A percentile compares a stretch with the other conserved stretches of the same genome.
phyloP scores from a whole-genome alignment of 208 protist species.

The Trypanosoma platydactyli region DNA sequence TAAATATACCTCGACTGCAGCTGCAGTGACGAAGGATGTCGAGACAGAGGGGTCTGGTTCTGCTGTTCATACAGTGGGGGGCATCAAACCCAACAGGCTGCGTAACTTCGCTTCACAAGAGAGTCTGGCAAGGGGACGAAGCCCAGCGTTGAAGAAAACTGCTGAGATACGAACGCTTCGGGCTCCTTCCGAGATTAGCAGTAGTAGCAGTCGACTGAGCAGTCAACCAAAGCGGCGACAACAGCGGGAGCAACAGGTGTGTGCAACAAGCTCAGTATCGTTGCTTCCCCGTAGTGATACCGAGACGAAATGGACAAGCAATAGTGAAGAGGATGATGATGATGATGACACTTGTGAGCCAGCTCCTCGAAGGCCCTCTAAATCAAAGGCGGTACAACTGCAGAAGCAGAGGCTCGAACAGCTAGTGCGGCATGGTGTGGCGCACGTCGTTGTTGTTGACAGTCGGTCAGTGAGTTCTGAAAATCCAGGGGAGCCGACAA shows the following conservation, averaged over 20 bases:
- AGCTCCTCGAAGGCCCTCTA: not conserved
- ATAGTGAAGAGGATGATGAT: not conserved
- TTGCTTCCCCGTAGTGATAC: not conserved
- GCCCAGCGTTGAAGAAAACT: not conserved
- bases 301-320: not conserved
- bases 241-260: not conserved
- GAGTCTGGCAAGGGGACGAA: not conserved
- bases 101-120: not conserved
- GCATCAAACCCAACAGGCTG: not conserved
- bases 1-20: too few relatives aligned
- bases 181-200: constrained; percentile 20
- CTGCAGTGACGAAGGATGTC: too few relatives aligned
- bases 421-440: not conserved
- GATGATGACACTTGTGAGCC: not conserved
- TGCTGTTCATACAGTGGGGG: too few relatives aligned
- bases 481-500: not conserved
- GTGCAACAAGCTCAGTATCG: not conserved
- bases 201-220: not conserved
- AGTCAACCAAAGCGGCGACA: not conserved
- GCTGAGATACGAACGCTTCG: constrained; percentile 13
- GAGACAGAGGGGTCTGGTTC: too few relatives aligned
- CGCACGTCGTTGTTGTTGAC: not conserved
- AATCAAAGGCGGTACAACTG: not conserved
- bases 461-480: constrained; percentile 8
- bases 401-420: not conserved